Conservation (phyloP, 1,284 basidiomycete species). For the Heterobasidion annosum region DNA sequence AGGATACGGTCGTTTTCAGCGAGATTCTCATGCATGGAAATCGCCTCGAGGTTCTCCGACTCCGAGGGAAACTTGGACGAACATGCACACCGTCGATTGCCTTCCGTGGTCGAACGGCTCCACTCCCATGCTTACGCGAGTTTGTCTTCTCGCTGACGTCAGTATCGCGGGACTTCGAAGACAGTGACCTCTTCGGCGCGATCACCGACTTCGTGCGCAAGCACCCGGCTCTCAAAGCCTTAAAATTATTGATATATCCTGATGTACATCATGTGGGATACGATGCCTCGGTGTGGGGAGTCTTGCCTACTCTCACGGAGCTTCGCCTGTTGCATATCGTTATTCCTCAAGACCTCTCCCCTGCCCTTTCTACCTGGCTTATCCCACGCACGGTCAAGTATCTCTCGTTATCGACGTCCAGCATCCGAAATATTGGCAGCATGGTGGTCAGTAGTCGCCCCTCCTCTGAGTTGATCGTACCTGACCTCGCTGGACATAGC, state of each 20-base stretch:
- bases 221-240: conserved; percentile 38
- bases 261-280: conserved; percentile 45
- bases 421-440: too few relatives aligned
- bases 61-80: conserved; percentile 40
- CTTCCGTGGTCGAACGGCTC: conserved; percentile 30
- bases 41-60: conserved; percentile 51
- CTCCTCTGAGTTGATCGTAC: too few relatives aligned
- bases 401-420: background rate
- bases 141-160: conserved; percentile 46
- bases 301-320: conserved; percentile 46
- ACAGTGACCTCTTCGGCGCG: conserved; percentile 57
- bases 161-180: conserved; percentile 17
- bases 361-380: conserved; percentile 58
- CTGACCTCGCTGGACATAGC: background rate
- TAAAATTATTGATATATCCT: conserved; percentile 39
- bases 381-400: conserved; percentile 51
- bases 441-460: too few relatives aligned
- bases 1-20: conserved; percentile 39
- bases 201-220: conserved; percentile 57
- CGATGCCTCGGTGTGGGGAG: conserved; percentile 60
- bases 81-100: conserved; percentile 32
- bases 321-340: conserved; percentile 47
- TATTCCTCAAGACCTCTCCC: conserved; percentile 53
- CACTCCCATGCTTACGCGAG: conserved; percentile 53
- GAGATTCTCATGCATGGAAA: conserved; percentile 52